These are phyloP conservation scores for Novymonas esmeraldas DNA, from an alignment of 208 protist genomes.

Conservation along the genomic window DNA sequence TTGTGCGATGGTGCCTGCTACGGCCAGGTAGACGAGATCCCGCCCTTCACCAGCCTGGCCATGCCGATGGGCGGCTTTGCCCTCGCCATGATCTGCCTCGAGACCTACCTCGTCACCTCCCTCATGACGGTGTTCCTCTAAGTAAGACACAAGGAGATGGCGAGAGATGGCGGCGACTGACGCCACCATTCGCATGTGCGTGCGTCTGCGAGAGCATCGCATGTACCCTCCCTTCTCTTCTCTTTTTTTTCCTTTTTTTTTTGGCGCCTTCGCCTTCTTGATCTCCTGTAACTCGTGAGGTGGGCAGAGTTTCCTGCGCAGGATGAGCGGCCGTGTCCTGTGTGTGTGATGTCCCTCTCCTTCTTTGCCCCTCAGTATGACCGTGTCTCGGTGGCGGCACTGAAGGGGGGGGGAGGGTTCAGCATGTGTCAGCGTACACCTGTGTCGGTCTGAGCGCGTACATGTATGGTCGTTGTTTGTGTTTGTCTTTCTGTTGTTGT, in stretches of 20 bases:
- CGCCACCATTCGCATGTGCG: too few relatives aligned
- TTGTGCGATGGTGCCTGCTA: slow-evolving; percentile 44
- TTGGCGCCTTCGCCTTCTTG: neutral
- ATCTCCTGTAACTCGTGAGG: neutral
- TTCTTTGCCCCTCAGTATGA: too few relatives aligned
- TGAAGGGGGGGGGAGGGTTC: too few relatives aligned
- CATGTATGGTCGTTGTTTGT: too few relatives aligned
- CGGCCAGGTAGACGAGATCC: slow-evolving; percentile 33
- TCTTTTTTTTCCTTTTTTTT: neutral
- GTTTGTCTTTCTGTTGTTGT: too few relatives aligned
- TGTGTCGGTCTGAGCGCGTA: too few relatives aligned
- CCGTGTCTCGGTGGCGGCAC: too few relatives aligned
- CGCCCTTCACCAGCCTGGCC: slow-evolving; percentile 36
- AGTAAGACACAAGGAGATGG: neutral
- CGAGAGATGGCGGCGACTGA: neutral
- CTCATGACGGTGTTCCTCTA: slow-evolving; percentile 43
- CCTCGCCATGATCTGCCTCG: slow-evolving; percentile 34
- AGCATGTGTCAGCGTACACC: too few relatives aligned
- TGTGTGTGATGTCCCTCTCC: neutral
- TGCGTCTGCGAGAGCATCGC: neutral
- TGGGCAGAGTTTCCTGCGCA: too few relatives aligned
- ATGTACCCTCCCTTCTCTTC: neutral
- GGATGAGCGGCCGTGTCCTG: too few relatives aligned
- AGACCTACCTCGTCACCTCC: slow-evolving; percentile 32
- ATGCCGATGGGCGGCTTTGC: slow-evolving; percentile 49